Evolutionary conservation across 805 yeast species (phyloP).

Genomic region (Sugiyamaella americana): DNA sequence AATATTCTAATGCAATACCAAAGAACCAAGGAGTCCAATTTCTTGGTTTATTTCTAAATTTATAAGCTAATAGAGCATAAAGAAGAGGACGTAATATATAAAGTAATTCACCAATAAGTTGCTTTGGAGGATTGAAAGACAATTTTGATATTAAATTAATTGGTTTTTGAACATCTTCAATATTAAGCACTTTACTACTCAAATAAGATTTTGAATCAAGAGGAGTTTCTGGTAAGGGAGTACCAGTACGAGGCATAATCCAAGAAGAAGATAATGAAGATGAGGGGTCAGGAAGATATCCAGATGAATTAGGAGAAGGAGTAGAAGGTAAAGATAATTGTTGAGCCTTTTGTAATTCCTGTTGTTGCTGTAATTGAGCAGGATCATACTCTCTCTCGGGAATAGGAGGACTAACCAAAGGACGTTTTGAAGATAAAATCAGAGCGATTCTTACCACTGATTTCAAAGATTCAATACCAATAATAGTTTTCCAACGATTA

Average conservation of each 20-base stretch:
- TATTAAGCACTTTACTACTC: conserved; percentile 23
- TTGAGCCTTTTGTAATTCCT: background rate
- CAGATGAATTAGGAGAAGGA: background rate
- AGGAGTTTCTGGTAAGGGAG: conserved; percentile 18
- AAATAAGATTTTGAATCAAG: conserved; percentile 23
- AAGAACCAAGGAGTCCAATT: conserved; percentile 39
- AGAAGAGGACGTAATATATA: conserved; percentile 36
- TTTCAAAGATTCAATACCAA: conserved; percentile 29
- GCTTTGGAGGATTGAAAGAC: conserved; percentile 9
- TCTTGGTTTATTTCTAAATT: conserved; percentile 15
- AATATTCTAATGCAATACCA: conserved; percentile 33
- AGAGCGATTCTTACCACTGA: conserved; percentile 30
- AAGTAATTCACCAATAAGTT: conserved; percentile 29
- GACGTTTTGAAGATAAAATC: conserved; percentile 26
- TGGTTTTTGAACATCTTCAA: conserved; percentile 32
- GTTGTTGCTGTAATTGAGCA: conserved; percentile 11
- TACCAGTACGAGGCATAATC: conserved; percentile 27
- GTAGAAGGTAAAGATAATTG: background rate
- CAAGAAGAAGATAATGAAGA: conserved; percentile 9
- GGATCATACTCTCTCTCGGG: conserved; percentile 35
- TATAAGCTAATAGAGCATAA: conserved; percentile 32
- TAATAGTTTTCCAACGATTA: conserved; percentile 28
- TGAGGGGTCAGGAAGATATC: background rate
- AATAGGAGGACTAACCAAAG: conserved; percentile 27
- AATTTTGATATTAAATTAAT: conserved; percentile 28